Percentiles rank a stretch among this genome's conserved stretches.
Conservation (phyloP, 2,329 filamentous ascomycete species). For the Ophiognomonia clavigignenti-juglandacearum region DNA sequence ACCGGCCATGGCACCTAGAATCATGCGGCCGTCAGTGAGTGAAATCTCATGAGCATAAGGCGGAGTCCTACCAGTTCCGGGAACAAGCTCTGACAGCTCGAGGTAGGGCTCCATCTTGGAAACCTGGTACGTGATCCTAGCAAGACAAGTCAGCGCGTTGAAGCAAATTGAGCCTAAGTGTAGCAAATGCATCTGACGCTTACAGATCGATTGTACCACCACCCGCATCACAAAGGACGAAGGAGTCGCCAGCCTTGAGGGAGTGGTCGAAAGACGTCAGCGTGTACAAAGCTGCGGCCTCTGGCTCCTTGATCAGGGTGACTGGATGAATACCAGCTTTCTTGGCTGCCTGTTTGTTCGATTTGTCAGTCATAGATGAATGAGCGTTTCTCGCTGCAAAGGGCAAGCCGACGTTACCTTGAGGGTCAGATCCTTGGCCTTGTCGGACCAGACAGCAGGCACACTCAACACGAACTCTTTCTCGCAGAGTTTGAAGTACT, state of each 20-base stretch:
- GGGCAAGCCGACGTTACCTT: neutral
- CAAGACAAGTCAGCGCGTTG: too few relatives aligned
- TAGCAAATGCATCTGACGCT: too few relatives aligned
- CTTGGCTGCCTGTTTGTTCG: slow-evolving; percentile 10
- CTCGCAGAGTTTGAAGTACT: neutral
- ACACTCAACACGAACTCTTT: slow-evolving; percentile 19
- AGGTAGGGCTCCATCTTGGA: neutral
- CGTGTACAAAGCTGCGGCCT: slow-evolving; percentile 2
- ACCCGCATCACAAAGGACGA: slow-evolving; percentile 1
- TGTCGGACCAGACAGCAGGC: slow-evolving; percentile 20
- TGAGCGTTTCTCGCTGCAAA: neutral
- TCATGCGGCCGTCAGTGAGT: neutral
- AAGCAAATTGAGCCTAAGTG: too few relatives aligned
- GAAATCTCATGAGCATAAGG: neutral
- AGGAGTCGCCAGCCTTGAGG: neutral
- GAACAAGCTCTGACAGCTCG: neutral
- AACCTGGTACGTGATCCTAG: slow-evolving; percentile 3
- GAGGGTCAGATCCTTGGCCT: slow-evolving; percentile 18
- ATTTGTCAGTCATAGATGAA: neutral
- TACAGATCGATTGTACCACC: slow-evolving; percentile 7
- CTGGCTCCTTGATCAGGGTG: slow-evolving; percentile 7
- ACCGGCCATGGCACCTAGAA: neutral
- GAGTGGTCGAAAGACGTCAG: neutral
- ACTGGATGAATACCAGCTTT: slow-evolving; percentile 3
- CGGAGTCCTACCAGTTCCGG: neutral